phyloP scores from a whole-genome alignment of 768 basidiomycete genomes.

The Lactarius trivialis region DNA sequence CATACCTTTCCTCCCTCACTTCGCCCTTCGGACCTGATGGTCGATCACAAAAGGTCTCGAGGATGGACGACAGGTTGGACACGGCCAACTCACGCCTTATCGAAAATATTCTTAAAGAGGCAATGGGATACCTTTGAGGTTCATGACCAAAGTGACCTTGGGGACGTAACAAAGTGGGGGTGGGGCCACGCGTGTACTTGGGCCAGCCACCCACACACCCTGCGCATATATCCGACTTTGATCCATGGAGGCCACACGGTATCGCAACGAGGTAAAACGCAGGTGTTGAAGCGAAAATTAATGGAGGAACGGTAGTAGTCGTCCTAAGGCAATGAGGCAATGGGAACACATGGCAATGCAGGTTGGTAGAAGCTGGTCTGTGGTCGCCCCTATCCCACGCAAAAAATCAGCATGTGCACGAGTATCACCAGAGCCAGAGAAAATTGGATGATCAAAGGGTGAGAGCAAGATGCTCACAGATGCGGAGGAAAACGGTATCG shows the following conservation, averaged over 20 bases:
- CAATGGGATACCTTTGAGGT: not conserved
- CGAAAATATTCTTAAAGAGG: not conserved
- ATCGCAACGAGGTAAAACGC: not conserved
- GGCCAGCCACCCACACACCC: not conserved
- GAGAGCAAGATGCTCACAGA: not conserved
- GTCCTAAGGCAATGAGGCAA: slow-evolving; percentile 11
- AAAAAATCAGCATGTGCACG: slow-evolving; percentile 1
- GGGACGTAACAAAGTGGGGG: not conserved
- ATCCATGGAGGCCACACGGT: not conserved
- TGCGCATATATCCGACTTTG: not conserved
- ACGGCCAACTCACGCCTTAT: not conserved
- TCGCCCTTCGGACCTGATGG: not conserved
- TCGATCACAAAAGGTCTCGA: not conserved
- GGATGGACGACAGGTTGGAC: not conserved
- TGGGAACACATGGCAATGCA: slow-evolving; percentile 8
- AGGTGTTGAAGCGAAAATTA: not conserved
- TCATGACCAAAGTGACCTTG: not conserved
- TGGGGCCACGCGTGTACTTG: not conserved
- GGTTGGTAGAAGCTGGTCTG: not conserved
- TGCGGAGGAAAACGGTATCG: not conserved
- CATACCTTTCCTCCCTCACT: not conserved
- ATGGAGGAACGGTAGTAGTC: not conserved
- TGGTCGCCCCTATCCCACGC: not conserved
- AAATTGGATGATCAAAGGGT: no score
- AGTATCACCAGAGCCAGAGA: not conserved